Evolutionary conservation across 1,284 basidiomycete genomes (phyloP).

Genomic region (Melampsora medusae): DNA sequence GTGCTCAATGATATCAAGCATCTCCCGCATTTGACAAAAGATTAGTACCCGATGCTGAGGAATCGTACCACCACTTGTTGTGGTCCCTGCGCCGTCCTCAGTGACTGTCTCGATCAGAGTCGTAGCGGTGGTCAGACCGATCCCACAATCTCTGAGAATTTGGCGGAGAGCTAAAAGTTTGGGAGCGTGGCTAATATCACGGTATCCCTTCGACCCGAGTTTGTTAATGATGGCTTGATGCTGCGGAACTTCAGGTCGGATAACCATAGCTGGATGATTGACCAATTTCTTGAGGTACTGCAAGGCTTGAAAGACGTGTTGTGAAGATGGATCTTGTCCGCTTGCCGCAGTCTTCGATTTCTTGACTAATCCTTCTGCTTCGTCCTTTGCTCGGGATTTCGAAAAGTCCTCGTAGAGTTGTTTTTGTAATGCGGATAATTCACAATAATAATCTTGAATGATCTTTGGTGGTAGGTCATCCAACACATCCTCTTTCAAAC

Average conservation of each 20-base stretch:
- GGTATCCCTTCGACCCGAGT: conserved; percentile 59
- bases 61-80: conserved; percentile 59
- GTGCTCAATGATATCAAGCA: conserved; percentile 95
- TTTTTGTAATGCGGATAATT: conserved; percentile 89
- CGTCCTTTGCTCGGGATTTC: conserved; percentile 62
- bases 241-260: conserved; percentile 67
- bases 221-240: conserved; percentile 67
- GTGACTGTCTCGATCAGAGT: conserved; percentile 64
- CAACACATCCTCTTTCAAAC: conserved; percentile 95
- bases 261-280: conserved; percentile 89
- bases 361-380: conserved; percentile 47
- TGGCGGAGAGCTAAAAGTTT: conserved; percentile 93
- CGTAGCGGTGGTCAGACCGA: conserved; percentile 65
- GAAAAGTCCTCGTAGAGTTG: conserved; percentile 89
- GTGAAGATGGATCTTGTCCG: conserved; percentile 62
- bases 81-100: conserved; percentile 55
- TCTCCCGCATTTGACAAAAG: conserved; percentile 98
- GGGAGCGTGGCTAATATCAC: conserved; percentile 85
- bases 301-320: conserved; percentile 90
- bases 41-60: conserved; percentile 96
- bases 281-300: conserved; percentile 97
- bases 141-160: conserved; percentile 89
- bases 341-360: conserved; percentile 51
- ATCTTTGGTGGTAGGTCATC: conserved; percentile 97
- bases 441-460: conserved; percentile 99